phyloP scores from a whole-genome alignment of 352 stramenopile species.

The Globisporangium recalcitrans region DNA sequence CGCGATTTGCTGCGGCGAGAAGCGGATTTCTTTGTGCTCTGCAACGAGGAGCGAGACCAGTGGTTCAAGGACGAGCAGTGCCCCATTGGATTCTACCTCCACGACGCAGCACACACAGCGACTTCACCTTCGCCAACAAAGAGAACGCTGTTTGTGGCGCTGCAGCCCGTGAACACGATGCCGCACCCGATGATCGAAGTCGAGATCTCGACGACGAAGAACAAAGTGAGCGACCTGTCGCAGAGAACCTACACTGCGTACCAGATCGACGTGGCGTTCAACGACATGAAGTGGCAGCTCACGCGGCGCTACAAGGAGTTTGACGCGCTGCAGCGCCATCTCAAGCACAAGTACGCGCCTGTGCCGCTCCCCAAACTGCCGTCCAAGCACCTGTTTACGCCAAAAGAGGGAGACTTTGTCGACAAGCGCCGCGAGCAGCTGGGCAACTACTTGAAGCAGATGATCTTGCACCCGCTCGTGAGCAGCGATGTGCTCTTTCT shows the following conservation, averaged over 20 bases:
- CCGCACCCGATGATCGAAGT: constrained; percentile 59
- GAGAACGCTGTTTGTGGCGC: constrained; percentile 25
- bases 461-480: constrained; percentile 42
- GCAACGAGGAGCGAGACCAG: constrained; percentile 23
- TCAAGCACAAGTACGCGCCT: constrained; percentile 38
- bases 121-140: constrained; percentile 7
- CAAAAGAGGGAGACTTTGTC: constrained; percentile 58
- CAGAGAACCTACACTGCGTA: constrained; percentile 69
- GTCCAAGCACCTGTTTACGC: constrained; percentile 64
- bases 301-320: constrained; percentile 69
- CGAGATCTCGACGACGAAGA: constrained; percentile 58
- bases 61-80: constrained; percentile 61
- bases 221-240: constrained; percentile 74
- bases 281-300: constrained; percentile 66
- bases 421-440: constrained; percentile 53
- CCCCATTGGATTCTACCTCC: constrained; percentile 38
- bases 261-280: constrained; percentile 63
- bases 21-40: constrained; percentile 47
- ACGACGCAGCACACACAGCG: constrained; percentile 8
- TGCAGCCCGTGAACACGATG: constrained; percentile 48
- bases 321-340: constrained; percentile 25
- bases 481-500: constrained; percentile 63
- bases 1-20: constrained; percentile 27
- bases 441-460: constrained; percentile 53
- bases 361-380: constrained; percentile 40